phyloP scores from a whole-genome alignment of 1,139 yeast species.

The Saccharomyces uvarum region DNA sequence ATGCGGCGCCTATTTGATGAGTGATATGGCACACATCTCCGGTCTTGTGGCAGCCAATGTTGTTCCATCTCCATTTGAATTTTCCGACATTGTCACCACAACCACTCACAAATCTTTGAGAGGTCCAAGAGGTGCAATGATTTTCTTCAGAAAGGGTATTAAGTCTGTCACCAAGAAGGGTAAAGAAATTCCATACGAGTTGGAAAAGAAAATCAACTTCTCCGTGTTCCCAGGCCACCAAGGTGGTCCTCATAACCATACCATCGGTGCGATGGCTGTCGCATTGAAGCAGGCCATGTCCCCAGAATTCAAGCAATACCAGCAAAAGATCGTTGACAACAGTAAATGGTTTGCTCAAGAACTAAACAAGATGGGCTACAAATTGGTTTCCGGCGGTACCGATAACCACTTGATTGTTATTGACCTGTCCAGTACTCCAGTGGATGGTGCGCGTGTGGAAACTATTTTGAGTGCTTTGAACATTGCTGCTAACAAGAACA shows the following conservation, averaged over 20 bases:
- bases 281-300: slow-evolving; percentile 84
- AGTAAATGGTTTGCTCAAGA: slow-evolving; percentile 72
- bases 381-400: slow-evolving; percentile 85
- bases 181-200: slow-evolving; percentile 75
- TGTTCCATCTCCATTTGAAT: slow-evolving; percentile 86
- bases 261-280: slow-evolving; percentile 90
- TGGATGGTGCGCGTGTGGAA: slow-evolving; percentile 95
- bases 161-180: slow-evolving; percentile 80
- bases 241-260: slow-evolving; percentile 98
- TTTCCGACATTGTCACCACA: slow-evolving; percentile 92
- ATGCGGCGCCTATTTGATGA: slow-evolving; percentile 84
- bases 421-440: slow-evolving; percentile 72
- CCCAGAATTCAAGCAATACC: slow-evolving; percentile 83
- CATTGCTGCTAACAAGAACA: slow-evolving; percentile 92
- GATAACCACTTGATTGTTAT: slow-evolving; percentile 89
- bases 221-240: slow-evolving; percentile 98
- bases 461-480: slow-evolving; percentile 81
- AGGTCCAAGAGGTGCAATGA: slow-evolving; percentile 99
- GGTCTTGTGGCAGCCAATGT: slow-evolving; percentile 93
- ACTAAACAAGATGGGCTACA: slow-evolving; percentile 59
- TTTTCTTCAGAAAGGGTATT: slow-evolving; percentile 88
- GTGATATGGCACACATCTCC: slow-evolving; percentile 96
- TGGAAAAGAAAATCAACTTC: slow-evolving; percentile 85
- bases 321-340: slow-evolving; percentile 69
- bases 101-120: slow-evolving; percentile 95